Percentiles rank a stretch among this genome's conserved stretches.
These are phyloP conservation scores for Verticillium dahliae DNA, from an alignment of 2,329 filamentous ascomycete genomes.

Conservation along the genomic window DNA sequence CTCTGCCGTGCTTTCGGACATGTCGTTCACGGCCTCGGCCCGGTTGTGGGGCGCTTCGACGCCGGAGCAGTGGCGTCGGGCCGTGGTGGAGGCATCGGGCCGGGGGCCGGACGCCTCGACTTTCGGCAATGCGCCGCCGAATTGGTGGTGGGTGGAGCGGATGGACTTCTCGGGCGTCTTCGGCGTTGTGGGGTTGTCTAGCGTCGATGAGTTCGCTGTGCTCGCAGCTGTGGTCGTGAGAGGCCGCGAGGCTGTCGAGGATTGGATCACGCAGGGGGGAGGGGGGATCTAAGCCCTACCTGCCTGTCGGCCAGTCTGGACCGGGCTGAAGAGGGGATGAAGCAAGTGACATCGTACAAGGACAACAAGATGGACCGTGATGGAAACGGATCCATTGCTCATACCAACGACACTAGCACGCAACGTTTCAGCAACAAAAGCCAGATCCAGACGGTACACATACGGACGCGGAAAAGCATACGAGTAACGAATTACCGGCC, in stretches of 20 bases:
- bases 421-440: neutral
- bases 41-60: constrained; percentile 12
- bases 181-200: constrained; percentile 8
- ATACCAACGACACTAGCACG: neutral
- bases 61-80: constrained; percentile 11
- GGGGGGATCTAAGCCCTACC: neutral
- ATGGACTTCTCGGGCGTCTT: constrained; percentile 12
- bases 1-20: constrained; percentile 6
- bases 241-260: constrained; percentile 10
- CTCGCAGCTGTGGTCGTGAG: constrained; percentile 9
- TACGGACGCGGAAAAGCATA: neutral
- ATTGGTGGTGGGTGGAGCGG: constrained; percentile 10
- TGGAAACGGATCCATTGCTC: too few relatives aligned
- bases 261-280: constrained; percentile 8
- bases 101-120: neutral
- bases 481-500: neutral
- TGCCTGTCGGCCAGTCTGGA: neutral
- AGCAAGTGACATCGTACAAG: neutral
- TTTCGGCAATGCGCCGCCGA: neutral
- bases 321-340: too few relatives aligned
- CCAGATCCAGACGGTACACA: neutral
- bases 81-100: constrained; percentile 3
- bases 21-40: constrained; percentile 12
- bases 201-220: constrained; percentile 11
- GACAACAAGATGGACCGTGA: neutral